phyloP scores from a whole-genome alignment of 163 green algal genomes.

The Prototheca cutis region DNA sequence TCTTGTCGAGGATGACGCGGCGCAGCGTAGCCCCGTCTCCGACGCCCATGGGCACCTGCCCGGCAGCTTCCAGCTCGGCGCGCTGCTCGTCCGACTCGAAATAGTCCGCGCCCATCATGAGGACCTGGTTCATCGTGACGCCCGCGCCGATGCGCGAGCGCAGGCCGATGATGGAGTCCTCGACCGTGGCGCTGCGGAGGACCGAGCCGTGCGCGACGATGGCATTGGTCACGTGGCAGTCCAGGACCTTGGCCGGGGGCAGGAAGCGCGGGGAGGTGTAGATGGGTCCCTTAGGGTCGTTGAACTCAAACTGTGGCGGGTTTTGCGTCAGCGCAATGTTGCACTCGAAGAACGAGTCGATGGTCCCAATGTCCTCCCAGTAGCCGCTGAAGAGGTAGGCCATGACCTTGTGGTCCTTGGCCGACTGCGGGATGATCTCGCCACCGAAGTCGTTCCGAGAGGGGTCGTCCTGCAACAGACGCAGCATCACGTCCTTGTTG shows the following conservation, averaged over 20 bases:
- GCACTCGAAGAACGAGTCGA: constrained; percentile 97
- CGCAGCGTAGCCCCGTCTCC: constrained; percentile 52
- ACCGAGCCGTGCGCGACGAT: constrained; percentile 53
- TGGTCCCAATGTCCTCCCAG: constrained; percentile 99
- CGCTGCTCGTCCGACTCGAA: constrained; percentile 79
- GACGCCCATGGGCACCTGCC: constrained; percentile 78
- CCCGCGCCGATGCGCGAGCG: constrained; percentile 45
- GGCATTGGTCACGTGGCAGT: constrained; percentile 44
- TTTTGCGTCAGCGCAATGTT: constrained; percentile 89
- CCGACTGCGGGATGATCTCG: constrained; percentile 89
- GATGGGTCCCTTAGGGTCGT: constrained; percentile 90
- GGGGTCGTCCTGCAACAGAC: constrained; percentile 67
- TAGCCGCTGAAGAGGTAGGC: constrained; percentile 95
- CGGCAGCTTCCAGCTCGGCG: constrained; percentile 24
- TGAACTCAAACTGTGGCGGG: constrained; percentile 85
- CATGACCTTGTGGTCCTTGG: constrained; percentile 48
- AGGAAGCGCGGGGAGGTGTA: constrained; percentile 96
- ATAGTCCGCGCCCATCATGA: constrained; percentile 98
- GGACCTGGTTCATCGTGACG: constrained; percentile 56
- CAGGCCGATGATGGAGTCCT: constrained; percentile 85
- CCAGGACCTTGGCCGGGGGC: constrained; percentile 81
- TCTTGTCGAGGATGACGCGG: constrained; percentile 96
- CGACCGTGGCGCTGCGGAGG: constrained; percentile 47
- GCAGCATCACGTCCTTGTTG: constrained; percentile 84
- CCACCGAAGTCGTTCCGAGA: constrained; percentile 92